phyloP scores from a whole-genome alignment of 208 protist species.

The Acanthamoeba royreba region DNA sequence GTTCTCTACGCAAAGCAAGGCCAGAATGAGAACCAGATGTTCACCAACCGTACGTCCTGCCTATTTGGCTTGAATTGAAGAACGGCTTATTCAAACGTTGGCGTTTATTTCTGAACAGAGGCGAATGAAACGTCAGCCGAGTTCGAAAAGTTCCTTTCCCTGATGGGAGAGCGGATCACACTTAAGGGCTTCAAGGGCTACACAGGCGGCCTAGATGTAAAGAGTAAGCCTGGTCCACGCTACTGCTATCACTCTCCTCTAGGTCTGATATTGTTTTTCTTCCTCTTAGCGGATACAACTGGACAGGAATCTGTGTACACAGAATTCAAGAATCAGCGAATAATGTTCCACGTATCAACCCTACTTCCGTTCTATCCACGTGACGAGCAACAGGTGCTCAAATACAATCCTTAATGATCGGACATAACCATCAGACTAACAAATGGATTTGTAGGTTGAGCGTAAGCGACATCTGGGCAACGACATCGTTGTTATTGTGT shows the following conservation, averaged over 20 bases:
- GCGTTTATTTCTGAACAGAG: background rate
- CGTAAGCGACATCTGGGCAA: slow-evolving; percentile 50
- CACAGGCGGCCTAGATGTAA: background rate
- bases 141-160: background rate
- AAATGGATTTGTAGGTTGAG: background rate
- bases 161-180: slow-evolving; percentile 26
- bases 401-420: background rate
- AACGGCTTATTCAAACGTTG: background rate
- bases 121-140: background rate
- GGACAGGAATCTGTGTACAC: background rate
- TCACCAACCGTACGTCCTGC: slow-evolving; percentile 11
- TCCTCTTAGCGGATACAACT: slow-evolving; percentile 15
- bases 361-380: slow-evolving; percentile 67
- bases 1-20: slow-evolving; percentile 3
- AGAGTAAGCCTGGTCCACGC: background rate
- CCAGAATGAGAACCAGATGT: slow-evolving; percentile 49
- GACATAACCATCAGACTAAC: background rate
- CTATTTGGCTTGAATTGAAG: background rate
- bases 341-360: slow-evolving; percentile 69
- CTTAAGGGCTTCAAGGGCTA: slow-evolving; percentile 48
- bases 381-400: slow-evolving; percentile 63
- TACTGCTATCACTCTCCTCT: background rate
- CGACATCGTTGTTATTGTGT: slow-evolving; percentile 48
- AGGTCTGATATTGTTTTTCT: background rate
- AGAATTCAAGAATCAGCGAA: slow-evolving; percentile 6